These are phyloP conservation scores for Podaxis sp. DNA, from an alignment of 768 basidiomycete species.

Conservation along the genomic window DNA sequence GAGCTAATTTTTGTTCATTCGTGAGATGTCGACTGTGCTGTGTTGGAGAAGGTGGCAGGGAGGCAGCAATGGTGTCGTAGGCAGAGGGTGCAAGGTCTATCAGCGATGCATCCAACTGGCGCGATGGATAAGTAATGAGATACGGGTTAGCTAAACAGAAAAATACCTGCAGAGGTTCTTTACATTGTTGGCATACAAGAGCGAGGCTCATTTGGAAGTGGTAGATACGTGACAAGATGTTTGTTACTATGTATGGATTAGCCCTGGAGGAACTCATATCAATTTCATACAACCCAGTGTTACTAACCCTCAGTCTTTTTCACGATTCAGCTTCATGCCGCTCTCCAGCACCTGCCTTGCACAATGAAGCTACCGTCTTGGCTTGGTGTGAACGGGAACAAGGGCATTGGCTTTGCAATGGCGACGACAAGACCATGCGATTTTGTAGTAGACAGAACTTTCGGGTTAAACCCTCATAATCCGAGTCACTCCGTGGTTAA, in stretches of 20 bases:
- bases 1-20: conserved; percentile 32
- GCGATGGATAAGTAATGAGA: conserved; percentile 15
- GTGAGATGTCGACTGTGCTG: conserved; percentile 14
- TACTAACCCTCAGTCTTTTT: not conserved
- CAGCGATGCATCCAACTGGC: conserved; percentile 85
- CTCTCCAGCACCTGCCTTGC: not conserved
- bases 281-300: not conserved
- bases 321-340: not conserved
- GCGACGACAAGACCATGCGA: not conserved
- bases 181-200: conserved; percentile 81
- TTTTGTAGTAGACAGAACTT: not conserved
- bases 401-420: not conserved
- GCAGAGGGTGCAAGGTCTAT: conserved; percentile 81
- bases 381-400: not conserved
- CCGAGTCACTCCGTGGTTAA: not conserved
- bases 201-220: conserved; percentile 35
- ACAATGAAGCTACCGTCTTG: not conserved
- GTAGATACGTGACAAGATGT: conserved; percentile 8
- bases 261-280: not conserved
- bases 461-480: not conserved
- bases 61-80: conserved; percentile 77
- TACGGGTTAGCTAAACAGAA: not conserved
- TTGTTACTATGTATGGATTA: not conserved
- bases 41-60: conserved; percentile 54
- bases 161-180: conserved; percentile 79